Conservation (phyloP, 2,329 filamentous ascomycete genomes). For the Raffaelea deltoideospora region DNA sequence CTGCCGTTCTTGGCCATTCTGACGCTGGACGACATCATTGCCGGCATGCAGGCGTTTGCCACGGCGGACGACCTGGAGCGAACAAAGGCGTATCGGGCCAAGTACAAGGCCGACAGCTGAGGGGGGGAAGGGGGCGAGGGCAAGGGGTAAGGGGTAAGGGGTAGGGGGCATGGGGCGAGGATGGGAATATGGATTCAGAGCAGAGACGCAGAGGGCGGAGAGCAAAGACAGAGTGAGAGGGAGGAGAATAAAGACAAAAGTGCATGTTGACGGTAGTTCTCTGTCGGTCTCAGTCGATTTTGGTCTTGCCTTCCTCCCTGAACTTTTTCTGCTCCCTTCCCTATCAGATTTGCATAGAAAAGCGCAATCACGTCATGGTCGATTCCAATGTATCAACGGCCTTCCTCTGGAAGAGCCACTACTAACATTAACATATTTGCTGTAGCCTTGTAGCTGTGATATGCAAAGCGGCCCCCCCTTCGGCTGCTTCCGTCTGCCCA, state of each 20-base stretch:
- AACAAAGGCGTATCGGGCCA: conserved; percentile 58
- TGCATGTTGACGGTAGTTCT: no score
- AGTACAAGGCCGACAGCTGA: conserved; percentile 41
- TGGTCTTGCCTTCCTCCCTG: not conserved
- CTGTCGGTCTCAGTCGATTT: no score
- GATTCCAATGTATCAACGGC: not conserved
- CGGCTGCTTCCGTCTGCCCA: not conserved
- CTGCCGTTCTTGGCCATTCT: conserved; percentile 75
- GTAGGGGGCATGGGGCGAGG: no score
- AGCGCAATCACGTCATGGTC: not conserved
- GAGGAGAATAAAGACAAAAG: no score
- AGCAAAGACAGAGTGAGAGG: no score
- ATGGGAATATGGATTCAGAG: no score
- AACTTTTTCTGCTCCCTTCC: not conserved
- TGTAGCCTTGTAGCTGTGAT: no score
- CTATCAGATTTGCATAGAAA: not conserved
- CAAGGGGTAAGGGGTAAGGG: no score
- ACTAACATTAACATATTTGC: not conserved
- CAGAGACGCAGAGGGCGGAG: no score
- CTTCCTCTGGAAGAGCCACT: not conserved
- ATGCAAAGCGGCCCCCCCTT: not conserved
- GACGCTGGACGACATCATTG: conserved; percentile 70
- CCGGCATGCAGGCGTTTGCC: conserved; percentile 46
- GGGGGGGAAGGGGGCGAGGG: not conserved
- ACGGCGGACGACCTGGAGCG: conserved; percentile 46